Conservation (phyloP, 805 yeast genomes). For the Yueomyces sp. region DNA sequence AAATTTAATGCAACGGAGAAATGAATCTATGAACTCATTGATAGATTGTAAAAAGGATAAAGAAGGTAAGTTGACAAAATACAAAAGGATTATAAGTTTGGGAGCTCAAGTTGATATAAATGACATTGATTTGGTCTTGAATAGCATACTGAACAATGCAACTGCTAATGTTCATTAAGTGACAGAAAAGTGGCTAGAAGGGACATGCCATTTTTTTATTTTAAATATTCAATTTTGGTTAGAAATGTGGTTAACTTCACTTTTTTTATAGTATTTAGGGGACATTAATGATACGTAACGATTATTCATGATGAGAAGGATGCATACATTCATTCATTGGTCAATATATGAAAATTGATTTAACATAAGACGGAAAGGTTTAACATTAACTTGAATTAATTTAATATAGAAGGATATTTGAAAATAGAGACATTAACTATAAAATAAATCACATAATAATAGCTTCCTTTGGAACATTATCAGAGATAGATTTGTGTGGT, state of each 20-base stretch:
- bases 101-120: constrained; percentile 55
- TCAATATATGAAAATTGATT: no score
- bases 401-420: no score
- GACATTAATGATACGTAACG: no score
- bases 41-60: constrained; percentile 13
- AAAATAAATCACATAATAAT: constrained; percentile 70
- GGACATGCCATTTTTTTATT: no score
- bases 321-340: no score
- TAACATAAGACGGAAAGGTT: no score
- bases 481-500: constrained; percentile 94
- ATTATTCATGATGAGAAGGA: no score
- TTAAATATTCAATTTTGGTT: no score
- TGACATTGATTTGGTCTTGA: constrained; percentile 54
- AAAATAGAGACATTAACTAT: neutral
- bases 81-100: constrained; percentile 51
- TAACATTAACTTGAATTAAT: no score
- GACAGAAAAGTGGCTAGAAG: no score
- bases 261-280: no score
- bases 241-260: no score
- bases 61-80: constrained; percentile 44
- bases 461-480: constrained; percentile 94
- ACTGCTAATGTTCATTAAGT: neutral
- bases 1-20: constrained; percentile 31
- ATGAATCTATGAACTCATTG: constrained; percentile 24
- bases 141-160: constrained; percentile 31